Conservation (phyloP, 2,329 filamentous ascomycete species). For the Stachybotrys echinatus region DNA sequence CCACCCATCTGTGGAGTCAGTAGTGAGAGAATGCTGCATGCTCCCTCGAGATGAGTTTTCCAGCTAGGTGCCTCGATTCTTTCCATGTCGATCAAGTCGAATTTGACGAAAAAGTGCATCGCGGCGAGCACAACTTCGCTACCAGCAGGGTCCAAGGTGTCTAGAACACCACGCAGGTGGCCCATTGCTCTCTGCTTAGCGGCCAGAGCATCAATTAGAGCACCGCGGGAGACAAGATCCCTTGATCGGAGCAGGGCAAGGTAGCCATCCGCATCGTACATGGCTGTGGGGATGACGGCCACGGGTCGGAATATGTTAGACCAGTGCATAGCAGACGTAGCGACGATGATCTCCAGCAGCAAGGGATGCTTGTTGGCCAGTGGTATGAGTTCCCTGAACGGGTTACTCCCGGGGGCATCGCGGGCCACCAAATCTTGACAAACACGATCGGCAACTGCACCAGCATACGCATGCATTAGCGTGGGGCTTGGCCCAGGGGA, state of each 20-base stretch:
- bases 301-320: constrained; percentile 35
- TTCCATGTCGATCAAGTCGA: constrained; percentile 44
- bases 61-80: constrained; percentile 34
- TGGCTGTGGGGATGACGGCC: constrained; percentile 21
- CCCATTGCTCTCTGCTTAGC: constrained; percentile 42
- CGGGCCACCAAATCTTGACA: constrained; percentile 50
- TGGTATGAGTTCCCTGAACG: constrained; percentile 43
- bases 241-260: constrained; percentile 29
- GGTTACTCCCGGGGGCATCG: constrained; percentile 39
- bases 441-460: constrained; percentile 38
- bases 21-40: constrained; percentile 34
- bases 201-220: constrained; percentile 40
- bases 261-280: constrained; percentile 29
- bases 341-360: constrained; percentile 42
- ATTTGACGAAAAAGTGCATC: constrained; percentile 46
- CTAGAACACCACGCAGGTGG: constrained; percentile 33
- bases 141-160: constrained; percentile 31
- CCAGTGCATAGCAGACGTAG: constrained; percentile 44
- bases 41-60: constrained; percentile 41
- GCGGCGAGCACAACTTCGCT: constrained; percentile 42
- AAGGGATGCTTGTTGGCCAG: constrained; percentile 39
- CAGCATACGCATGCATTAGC: constrained; percentile 14
- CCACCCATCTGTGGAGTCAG: constrained; percentile 21
- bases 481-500: neutral
- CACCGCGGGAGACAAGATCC: constrained; percentile 30